Conservation (phyloP, 768 basidiomycete species). For the Russula sp. region DNA sequence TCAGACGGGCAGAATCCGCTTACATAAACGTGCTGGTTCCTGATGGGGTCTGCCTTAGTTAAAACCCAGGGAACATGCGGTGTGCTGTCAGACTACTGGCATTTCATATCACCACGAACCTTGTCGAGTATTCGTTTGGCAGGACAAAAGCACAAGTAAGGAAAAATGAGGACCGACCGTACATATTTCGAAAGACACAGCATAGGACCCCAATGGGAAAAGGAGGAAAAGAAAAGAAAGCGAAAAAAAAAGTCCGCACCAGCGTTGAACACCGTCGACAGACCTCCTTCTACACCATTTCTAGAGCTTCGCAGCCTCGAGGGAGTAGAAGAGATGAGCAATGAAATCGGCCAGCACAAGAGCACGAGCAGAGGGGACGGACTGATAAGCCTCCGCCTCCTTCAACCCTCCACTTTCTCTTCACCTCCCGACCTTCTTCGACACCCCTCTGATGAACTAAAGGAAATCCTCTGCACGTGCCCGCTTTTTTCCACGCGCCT, state of each 20-base stretch:
- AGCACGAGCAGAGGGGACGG: conserved; percentile 36
- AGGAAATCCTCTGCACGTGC: conserved; percentile 86
- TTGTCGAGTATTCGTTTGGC: conserved; percentile 23
- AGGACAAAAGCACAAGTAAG: conserved; percentile 24
- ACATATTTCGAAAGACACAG: conserved; percentile 29
- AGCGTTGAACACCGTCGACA: conserved; percentile 16
- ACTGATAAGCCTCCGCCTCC: conserved; percentile 35
- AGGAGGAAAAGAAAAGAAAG: conserved; percentile 20
- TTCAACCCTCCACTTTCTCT: conserved; percentile 4
- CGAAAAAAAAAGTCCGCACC: conserved; percentile 32
- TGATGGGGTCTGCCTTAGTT: too few relatives aligned
- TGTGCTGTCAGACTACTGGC: conserved; percentile 16
- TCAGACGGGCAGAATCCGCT: too few relatives aligned
- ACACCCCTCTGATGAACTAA: conserved; percentile 35
- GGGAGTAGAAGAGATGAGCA: conserved; percentile 31
- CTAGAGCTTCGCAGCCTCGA: conserved; percentile 20
- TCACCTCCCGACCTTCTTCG: conserved; percentile 13
- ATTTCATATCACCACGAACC: conserved; percentile 25
- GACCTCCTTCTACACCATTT: conserved; percentile 11
- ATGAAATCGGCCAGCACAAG: conserved; percentile 22
- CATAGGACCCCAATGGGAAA: conserved; percentile 13
- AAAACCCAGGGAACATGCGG: conserved; percentile 9
- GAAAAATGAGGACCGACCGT: conserved; percentile 35
- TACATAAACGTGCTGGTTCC: too few relatives aligned
- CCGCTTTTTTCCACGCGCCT: conserved; percentile 76